A percentile compares a stretch with the other conserved stretches of the same genome.
phyloP scores from a whole-genome alignment of 306 rosid species.

The Gastrolobium bilobum region DNA sequence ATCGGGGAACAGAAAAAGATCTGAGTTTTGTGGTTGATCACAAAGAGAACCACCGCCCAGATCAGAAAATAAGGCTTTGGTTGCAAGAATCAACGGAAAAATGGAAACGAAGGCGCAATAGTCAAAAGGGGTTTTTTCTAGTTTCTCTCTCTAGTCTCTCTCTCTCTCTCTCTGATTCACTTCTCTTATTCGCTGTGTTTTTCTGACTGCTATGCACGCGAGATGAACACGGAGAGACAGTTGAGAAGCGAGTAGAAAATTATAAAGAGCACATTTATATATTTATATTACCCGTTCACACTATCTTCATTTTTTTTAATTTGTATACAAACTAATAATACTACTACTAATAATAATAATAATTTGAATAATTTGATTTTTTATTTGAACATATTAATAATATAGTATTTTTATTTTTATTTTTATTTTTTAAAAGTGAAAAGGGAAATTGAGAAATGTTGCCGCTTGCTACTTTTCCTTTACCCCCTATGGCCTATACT shows the following conservation, averaged over 20 bases:
- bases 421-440: too few species aligned
- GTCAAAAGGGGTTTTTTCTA: slow-evolving; percentile 46
- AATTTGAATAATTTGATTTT: too few species aligned
- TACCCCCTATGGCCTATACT: slow-evolving; percentile 5
- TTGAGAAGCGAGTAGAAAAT: slow-evolving; percentile 58
- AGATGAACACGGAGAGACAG: slow-evolving; percentile 80
- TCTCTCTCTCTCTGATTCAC: slow-evolving; percentile 15
- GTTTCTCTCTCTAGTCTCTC: background rate
- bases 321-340: background rate
- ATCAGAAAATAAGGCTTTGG: background rate
- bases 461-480: slow-evolving; percentile 34
- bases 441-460: slow-evolving; percentile 20
- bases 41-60: slow-evolving; percentile 10
- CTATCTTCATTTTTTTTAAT: background rate
- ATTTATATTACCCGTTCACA: background rate
- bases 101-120: slow-evolving; percentile 23
- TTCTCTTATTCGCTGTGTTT: slow-evolving; percentile 44
- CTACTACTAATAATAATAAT: too few species aligned
- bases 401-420: too few species aligned
- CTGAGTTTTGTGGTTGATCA: slow-evolving; percentile 44
- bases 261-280: slow-evolving; percentile 15
- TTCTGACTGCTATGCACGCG: slow-evolving; percentile 64
- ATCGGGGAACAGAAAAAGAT: slow-evolving; percentile 45
- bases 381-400: too few species aligned
- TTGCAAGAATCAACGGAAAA: slow-evolving; percentile 19